A percentile compares a stretch with the other conserved stretches of the same genome.
phyloP scores from a whole-genome alignment of 2,329 filamentous ascomycete genomes.

The Phyllosticta capitalensis region DNA sequence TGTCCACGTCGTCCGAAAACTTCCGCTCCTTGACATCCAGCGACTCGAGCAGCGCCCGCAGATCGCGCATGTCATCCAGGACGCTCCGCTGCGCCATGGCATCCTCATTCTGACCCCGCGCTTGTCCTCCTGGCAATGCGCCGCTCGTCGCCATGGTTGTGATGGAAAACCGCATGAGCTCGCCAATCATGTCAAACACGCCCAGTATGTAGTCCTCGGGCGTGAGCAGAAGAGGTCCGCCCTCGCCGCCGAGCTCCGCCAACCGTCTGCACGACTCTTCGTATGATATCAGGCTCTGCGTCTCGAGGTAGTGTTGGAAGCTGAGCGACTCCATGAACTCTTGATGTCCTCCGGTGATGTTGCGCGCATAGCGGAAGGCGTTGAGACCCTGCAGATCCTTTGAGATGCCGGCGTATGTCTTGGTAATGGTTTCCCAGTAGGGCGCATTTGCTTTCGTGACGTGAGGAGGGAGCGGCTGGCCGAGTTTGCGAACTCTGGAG shows the following conservation, averaged over 20 bases:
- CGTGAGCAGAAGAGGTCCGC: constrained; percentile 53
- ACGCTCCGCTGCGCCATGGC: constrained; percentile 51
- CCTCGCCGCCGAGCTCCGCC: constrained; percentile 27
- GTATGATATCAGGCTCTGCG: constrained; percentile 63
- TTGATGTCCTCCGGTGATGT: constrained; percentile 73
- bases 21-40: constrained; percentile 49
- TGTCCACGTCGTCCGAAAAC: constrained; percentile 54
- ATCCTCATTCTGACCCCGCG: constrained; percentile 27
- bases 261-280: constrained; percentile 44
- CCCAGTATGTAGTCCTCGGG: constrained; percentile 83
- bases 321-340: constrained; percentile 89
- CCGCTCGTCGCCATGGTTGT: constrained; percentile 73
- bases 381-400: constrained; percentile 71
- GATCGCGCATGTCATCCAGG: constrained; percentile 67
- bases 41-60: constrained; percentile 68
- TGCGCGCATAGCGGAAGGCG: constrained; percentile 67
- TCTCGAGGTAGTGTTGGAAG: constrained; percentile 78
- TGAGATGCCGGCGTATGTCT: constrained; percentile 57
- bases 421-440: constrained; percentile 61
- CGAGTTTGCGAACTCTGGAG: constrained; percentile 50
- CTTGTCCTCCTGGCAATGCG: constrained; percentile 32
- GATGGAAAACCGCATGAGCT: constrained; percentile 95
- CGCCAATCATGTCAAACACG: constrained; percentile 86
- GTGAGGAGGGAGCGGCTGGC: constrained; percentile 53
- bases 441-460: constrained; percentile 62